These are phyloP conservation scores for Fragaria vesca DNA, from an alignment of 306 rosid genomes.

Conservation along the genomic window DNA sequence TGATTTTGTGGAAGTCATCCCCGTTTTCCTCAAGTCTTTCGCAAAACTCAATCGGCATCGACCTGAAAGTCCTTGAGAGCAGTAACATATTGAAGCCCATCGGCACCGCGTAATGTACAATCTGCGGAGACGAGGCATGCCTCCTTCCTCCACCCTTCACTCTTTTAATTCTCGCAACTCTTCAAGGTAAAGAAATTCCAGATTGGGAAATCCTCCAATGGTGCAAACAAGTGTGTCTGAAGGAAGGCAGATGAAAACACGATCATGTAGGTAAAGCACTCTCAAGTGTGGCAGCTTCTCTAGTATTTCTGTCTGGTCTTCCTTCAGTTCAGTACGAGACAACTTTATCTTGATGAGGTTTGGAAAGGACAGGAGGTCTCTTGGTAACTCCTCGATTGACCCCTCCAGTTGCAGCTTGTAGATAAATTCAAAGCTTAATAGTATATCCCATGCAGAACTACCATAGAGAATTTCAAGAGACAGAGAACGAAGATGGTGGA, in stretches of 20 bases:
- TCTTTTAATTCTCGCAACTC: background rate
- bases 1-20: no score
- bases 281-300: conserved; percentile 47
- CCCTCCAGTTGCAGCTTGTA: background rate
- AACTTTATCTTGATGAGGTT: conserved; percentile 32
- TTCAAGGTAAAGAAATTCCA: background rate
- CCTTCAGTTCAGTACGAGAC: conserved; percentile 23
- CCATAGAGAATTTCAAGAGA: background rate
- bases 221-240: conserved; percentile 21
- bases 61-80: background rate
- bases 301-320: conserved; percentile 38
- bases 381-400: no score
- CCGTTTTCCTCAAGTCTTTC: no score
- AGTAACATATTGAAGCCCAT: background rate
- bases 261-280: conserved; percentile 11
- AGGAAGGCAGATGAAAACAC: background rate
- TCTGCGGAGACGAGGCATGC: conserved; percentile 18
- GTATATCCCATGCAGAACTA: background rate
- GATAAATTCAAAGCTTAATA: no score
- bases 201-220: conserved; percentile 6
- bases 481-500: background rate
- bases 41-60: background rate
- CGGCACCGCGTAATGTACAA: background rate
- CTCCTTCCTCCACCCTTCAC: conserved; percentile 16
- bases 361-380: no score